Base-by-base conservation (phyloP, 306 rosid species). In the Mimosa pudica region DNA sequence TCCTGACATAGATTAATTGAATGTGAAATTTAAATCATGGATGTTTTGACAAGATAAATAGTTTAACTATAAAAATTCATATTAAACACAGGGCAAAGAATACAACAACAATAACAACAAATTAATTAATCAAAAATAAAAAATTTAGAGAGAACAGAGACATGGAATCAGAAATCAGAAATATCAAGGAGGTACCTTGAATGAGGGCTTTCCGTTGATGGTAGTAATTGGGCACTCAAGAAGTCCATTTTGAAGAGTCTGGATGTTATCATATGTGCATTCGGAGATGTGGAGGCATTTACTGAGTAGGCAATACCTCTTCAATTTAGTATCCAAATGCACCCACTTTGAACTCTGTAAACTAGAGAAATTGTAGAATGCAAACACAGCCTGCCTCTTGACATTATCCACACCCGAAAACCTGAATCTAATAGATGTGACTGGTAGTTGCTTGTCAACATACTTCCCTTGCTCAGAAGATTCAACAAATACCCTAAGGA, bases 251-350 rank as follows among this genome's bases (percentile, higher is more conserved):
- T 91, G 94, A 85, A 96, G 89, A 73, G 85, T 89, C 83, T 87
- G 89, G 79, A 96, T 86, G 86, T 93, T 93, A 85, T 91, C 97
- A 63, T 89, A 93, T 33, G 99, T 90, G 90, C 99, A 96, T 86
- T 96, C 97, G 76, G 92, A 82, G 69, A 84, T 81, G 82, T 88
- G 88, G 32, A 96, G 92, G 80, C 88, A 90, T 90, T 90, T 91
- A 76, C 89, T 75, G 70, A 96, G 80, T 36, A 84, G 71, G 84
- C 98, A 93, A 87, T 87, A 88, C 68, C 83, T 89, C 89, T 76
- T 76, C 33, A 96, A 85, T 85, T 88, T 88, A 54, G 82, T 72
- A 80, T 96, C 99, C 44, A 96, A 83, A 86, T 73, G 79, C 85
- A 75, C 70, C 99, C 98, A 96, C 82, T 80, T 86, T 13, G 96